Evolutionary conservation across 768 basidiomycete species (phyloP), one percentile per base, ranked within the genome.

Genomic region (Lactarius indigo): DNA sequence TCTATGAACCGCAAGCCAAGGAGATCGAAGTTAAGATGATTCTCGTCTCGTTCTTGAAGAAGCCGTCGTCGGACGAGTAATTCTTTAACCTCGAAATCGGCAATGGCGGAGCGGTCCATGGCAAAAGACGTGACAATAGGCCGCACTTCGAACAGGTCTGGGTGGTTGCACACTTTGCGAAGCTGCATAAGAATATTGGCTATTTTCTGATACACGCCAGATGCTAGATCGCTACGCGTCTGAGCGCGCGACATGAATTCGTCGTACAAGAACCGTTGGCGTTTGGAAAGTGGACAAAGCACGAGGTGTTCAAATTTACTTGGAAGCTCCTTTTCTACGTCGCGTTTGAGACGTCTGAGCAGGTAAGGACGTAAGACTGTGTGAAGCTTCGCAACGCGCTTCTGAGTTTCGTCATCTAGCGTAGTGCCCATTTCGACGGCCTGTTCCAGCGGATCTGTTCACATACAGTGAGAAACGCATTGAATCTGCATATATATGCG

Each of bases 101-200:
- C 92, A 68, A 86, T 83, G 63, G 83, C 92, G 64, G 88, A 94
- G 70, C 84, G 90, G 65, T 79, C 80, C 87, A 85, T 89, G 5
- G 83, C 86, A 75, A 89, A 92, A 30, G 84, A 94, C 61, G 85
- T 92, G 63, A 86, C 87, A 66, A 89, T 87, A 1, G 94, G 92
- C 71, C 94, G 89, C 59, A 92, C 87, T 76, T 96, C 92, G 74
- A 96, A 96, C 12, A 95, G 81, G 76, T 95, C 90, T 0, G 96
- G 96, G 76, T 98, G 94, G 63, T 92, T 95, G 80, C 94, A 94
- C 52, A 96, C 93, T 79, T 98, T 98, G 63, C 97, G 89, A 4
- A 98, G 83, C 75, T 99, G 97, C 97, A 98, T 99, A 66, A 98
- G 84, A 64, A 96, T 88, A 74, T 99, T 99, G 72, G 91, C 91